A percentile compares a stretch with the other conserved stretches of the same genome.
Evolutionary conservation across 2,329 filamentous ascomycete genomes (phyloP).

Genomic region (Neonectria faginata): DNA sequence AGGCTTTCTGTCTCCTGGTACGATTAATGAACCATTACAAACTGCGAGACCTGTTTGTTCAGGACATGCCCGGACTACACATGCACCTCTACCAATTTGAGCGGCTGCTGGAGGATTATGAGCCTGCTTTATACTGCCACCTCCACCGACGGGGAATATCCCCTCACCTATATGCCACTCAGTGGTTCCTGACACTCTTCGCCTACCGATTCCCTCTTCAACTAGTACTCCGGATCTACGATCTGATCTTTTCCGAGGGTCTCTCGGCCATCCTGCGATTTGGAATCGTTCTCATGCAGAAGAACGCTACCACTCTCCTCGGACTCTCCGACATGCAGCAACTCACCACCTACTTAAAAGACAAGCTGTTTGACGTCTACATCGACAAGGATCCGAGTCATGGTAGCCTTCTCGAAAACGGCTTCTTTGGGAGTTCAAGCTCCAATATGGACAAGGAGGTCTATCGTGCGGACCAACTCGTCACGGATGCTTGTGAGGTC

Average conservation of each 20-base stretch:
- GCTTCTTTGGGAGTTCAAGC: conserved; percentile 95
- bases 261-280: conserved; percentile 94
- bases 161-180: conserved; percentile 93
- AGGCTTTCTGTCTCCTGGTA: conserved; percentile 93
- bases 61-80: conserved; percentile 96
- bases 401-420: conserved; percentile 93
- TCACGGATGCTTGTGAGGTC: conserved; percentile 90
- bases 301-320: conserved; percentile 83
- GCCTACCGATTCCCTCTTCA: conserved; percentile 97
- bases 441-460: conserved; percentile 93
- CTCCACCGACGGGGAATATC: conserved; percentile 88
- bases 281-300: conserved; percentile 94
- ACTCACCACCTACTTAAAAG: conserved; percentile 90
- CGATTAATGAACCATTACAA: conserved; percentile 97
- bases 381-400: conserved; percentile 94
- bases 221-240: conserved; percentile 95
- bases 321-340: conserved; percentile 91
- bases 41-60: conserved; percentile 89
- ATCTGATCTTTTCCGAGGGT: conserved; percentile 93
- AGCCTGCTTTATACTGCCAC: conserved; percentile 95
- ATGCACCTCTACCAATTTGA: conserved; percentile 96
- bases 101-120: conserved; percentile 89
- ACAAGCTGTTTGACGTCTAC: conserved; percentile 95
- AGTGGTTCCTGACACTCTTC: conserved; percentile 99
- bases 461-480: conserved; percentile 92